Percentiles rank a stretch among this genome's conserved stretches.
phyloP scores from a whole-genome alignment of 768 basidiomycete species.

The Melanogaster broomeanus region DNA sequence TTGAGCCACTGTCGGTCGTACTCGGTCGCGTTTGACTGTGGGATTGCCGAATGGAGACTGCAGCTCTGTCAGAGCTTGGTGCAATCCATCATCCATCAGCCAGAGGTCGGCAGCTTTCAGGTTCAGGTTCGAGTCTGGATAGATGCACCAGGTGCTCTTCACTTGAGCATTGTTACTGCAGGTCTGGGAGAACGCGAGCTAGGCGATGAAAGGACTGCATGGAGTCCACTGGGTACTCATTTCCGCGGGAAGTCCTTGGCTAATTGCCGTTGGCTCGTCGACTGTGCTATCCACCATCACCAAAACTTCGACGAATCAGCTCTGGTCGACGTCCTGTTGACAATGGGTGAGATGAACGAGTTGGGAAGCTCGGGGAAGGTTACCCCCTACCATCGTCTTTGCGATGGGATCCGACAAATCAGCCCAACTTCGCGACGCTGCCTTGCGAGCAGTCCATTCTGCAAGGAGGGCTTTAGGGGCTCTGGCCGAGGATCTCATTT shows the following conservation, averaged over 20 bases:
- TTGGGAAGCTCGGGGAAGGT: not conserved
- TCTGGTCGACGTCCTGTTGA: slow-evolving; percentile 2
- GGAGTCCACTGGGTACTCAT: not conserved
- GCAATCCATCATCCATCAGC: not conserved
- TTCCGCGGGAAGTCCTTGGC: not conserved
- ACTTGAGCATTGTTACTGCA: slow-evolving; percentile 2
- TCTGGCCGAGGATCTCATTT: not conserved
- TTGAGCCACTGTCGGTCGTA: not conserved
- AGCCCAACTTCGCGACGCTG: slow-evolving; percentile 5
- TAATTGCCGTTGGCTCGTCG: slow-evolving; percentile 4
- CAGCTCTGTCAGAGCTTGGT: slow-evolving; percentile 1
- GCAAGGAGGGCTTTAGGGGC: not conserved
- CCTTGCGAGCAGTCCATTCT: not conserved
- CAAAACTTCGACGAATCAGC: not conserved
- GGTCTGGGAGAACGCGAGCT: not conserved
- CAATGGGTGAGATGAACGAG: slow-evolving; percentile 5
- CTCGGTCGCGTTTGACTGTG: not conserved
- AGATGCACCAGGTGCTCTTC: slow-evolving; percentile 1
- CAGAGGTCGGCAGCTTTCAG: slow-evolving; percentile 2
- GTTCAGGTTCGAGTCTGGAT: not conserved
- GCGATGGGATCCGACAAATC: slow-evolving; percentile 3
- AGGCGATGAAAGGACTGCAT: not conserved
- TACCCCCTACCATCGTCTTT: not conserved
- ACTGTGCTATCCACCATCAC: slow-evolving; percentile 1
- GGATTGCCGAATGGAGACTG: slow-evolving; percentile 2